Evolutionary conservation across 768 basidiomycete genomes (phyloP).

Genomic region (Agaricus subrufescens): DNA sequence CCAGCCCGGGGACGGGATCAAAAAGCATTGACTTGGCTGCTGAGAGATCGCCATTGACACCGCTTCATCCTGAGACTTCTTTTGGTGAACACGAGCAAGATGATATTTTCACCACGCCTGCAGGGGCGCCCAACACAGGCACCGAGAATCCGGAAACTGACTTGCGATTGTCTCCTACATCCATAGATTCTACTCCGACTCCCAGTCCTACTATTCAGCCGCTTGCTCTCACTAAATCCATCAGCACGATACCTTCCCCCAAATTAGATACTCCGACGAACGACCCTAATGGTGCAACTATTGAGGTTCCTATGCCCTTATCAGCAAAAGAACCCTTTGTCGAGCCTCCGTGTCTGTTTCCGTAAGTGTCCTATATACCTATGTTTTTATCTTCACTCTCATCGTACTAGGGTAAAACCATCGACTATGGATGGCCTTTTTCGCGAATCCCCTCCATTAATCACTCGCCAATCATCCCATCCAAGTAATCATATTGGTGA

Average conservation of each 20-base stretch:
- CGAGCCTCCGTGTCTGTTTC: background rate
- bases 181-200: conserved; percentile 7
- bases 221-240: background rate
- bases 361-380: background rate
- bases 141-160: background rate
- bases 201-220: conserved; percentile 3
- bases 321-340: background rate
- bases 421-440: too few species aligned
- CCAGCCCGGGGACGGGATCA: background rate
- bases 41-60: background rate
- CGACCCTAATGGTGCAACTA: background rate
- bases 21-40: background rate
- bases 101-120: background rate
- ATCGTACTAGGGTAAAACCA: too few species aligned
- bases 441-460: too few species aligned
- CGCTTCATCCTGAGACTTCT: background rate
- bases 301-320: background rate
- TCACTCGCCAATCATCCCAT: too few species aligned
- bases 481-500: too few species aligned
- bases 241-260: background rate
- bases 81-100: background rate
- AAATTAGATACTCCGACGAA: background rate
- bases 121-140: background rate
- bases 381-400: background rate
- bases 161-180: background rate